Conservation (phyloP, 306 rosid genomes). For the Acacia confusa region DNA sequence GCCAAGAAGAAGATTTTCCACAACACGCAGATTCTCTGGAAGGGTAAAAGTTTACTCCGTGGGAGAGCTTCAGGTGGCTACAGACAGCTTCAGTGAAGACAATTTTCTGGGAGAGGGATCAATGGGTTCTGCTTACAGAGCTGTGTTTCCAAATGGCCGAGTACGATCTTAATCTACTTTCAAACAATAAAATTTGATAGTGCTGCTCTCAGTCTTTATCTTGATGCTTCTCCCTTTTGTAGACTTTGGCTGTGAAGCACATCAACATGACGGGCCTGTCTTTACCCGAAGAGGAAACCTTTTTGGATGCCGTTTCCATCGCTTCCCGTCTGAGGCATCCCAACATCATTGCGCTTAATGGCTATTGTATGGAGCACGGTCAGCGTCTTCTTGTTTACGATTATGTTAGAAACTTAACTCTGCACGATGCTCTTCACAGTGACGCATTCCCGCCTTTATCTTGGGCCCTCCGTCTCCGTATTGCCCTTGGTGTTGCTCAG, state of each 20-base stretch:
- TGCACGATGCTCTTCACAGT: conserved; percentile 66
- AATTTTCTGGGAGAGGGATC: conserved; percentile 86
- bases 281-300: conserved; percentile 75
- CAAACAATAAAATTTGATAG: neutral
- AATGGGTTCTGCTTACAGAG: conserved; percentile 88
- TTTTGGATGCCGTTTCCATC: conserved; percentile 75
- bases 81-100: conserved; percentile 70
- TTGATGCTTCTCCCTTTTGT: conserved; percentile 13
- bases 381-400: conserved; percentile 82
- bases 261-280: conserved; percentile 64
- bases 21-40: conserved; percentile 52
- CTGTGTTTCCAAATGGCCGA: conserved; percentile 77
- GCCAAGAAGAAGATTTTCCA: conserved; percentile 65
- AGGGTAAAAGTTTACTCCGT: conserved; percentile 67
- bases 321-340: conserved; percentile 81
- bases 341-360: conserved; percentile 70
- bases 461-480: conserved; percentile 69
- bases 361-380: conserved; percentile 84
- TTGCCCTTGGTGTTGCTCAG: conserved; percentile 81
- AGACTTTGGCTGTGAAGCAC: conserved; percentile 80
- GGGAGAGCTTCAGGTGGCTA: conserved; percentile 74
- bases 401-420: conserved; percentile 64
- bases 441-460: conserved; percentile 69
- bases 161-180: conserved; percentile 41
- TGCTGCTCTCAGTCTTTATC: conserved; percentile 9